Percentiles rank a stretch among this genome's conserved stretches.
Evolutionary conservation across 139 green algal genomes (phyloP).

Genomic region (Chlamydomonas sp.): DNA sequence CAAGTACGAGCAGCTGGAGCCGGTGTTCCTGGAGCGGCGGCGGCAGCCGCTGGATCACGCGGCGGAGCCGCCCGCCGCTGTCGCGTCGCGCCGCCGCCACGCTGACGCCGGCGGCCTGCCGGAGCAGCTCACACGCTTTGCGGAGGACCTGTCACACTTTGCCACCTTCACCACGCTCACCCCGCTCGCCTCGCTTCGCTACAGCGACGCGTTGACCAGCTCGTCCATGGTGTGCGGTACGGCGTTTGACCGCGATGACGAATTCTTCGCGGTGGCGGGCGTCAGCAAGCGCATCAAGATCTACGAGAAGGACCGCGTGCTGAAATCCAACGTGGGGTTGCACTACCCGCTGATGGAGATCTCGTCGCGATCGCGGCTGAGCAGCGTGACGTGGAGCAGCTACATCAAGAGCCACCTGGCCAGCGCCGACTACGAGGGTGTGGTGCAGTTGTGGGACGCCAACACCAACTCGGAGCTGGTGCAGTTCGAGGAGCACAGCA

Average conservation of each 20-base stretch:
- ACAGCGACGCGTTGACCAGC: constrained; percentile 20
- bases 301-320: constrained; percentile 69
- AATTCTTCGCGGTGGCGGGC: constrained; percentile 92
- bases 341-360: constrained; percentile 63
- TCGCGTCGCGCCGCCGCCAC: not conserved
- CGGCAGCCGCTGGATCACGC: not conserved
- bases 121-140: constrained; percentile 28
- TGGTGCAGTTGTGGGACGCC: constrained; percentile 72
- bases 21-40: constrained; percentile 6
- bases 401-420: constrained; percentile 66
- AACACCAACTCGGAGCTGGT: constrained; percentile 41
- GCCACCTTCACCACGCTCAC: constrained; percentile 24
- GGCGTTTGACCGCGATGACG: constrained; percentile 91
- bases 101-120: constrained; percentile 29
- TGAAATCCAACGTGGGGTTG: constrained; percentile 16
- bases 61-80: not conserved
- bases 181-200: constrained; percentile 12
- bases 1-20: constrained; percentile 8
- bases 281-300: constrained; percentile 73
- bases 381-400: constrained; percentile 32
- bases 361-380: constrained; percentile 23
- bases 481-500: constrained; percentile 80
- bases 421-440: constrained; percentile 85
- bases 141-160: constrained; percentile 27
- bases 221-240: constrained; percentile 80